Conservation (phyloP, 331 rosid genomes). For the Quercus phellos region DNA sequence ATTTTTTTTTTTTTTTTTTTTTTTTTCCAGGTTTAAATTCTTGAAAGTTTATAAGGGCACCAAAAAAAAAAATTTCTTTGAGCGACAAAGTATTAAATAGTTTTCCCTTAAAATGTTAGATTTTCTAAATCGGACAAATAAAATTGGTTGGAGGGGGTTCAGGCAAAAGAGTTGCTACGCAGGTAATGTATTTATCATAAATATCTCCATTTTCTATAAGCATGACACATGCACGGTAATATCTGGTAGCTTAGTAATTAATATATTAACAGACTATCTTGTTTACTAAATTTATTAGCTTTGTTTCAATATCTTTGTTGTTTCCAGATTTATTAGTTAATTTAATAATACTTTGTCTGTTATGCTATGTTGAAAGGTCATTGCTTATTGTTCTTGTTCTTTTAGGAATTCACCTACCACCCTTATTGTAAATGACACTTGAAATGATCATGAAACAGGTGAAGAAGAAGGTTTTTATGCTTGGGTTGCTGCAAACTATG, state of each 20-base stretch:
- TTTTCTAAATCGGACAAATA: too few species aligned
- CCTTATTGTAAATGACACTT: constrained; percentile 3
- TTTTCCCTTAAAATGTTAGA: too few species aligned
- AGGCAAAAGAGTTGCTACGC: neutral
- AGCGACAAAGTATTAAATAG: too few species aligned
- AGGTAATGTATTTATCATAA: neutral
- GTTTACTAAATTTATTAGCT: neutral
- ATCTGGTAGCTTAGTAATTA: neutral
- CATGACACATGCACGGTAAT: neutral
- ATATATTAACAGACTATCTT: neutral
- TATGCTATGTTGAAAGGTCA: neutral
- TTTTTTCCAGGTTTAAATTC: too few species aligned
- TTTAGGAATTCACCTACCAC: neutral
- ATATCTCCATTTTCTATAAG: neutral
- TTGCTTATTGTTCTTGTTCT: neutral
- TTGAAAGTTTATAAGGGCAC: too few species aligned
- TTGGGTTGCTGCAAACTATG: constrained; percentile 56
- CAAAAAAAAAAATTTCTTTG: too few species aligned
- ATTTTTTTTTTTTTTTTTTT: too few species aligned
- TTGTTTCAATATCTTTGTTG: neutral
- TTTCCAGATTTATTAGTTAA: neutral
- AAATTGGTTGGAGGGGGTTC: neutral
- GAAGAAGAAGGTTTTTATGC: constrained; percentile 45
- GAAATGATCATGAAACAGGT: constrained; percentile 22
- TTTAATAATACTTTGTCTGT: neutral